Evolutionary conservation across 176 grass and related monocot genomes (phyloP), one percentile per base, ranked within the genome.

Genomic region (Canna indica): DNA sequence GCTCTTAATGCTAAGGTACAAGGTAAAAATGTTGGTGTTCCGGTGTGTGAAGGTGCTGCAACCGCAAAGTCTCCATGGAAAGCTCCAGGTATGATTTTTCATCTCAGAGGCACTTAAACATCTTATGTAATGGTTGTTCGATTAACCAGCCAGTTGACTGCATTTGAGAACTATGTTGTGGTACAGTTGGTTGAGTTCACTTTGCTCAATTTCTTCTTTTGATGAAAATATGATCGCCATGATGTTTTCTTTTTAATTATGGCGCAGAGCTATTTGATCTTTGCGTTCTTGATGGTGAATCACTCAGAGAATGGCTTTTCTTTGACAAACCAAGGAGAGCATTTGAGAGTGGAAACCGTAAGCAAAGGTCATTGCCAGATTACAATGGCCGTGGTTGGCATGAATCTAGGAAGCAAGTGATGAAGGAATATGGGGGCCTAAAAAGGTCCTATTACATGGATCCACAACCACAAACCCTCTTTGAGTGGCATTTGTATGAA

Each of bases 391-490:
- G 74, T 64, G 61, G 74, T 36, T 76, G 74, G 74, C 74, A 76
- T 76, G 74, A 76, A 76, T 76, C 74, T 36, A 76, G 74, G 32
- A 76, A 76, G 61, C 74, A 76, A 50, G 57, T 76, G 32, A 67
- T 76, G 74, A 76, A 76, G 45, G 74, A 76, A 28, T 76, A 36
- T 47, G 61, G 74, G 47, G 60, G 74, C 27, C 25, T 76, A n/a
- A 76, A 67, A 47, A 76, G 74, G 46, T 76, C 61, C 45, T 76
- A 76, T 61, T 76, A 76, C 62, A 67, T 76, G 74, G 74, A 76
- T 66, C 74, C 74, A 48, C 74, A 76, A 54, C 74, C 74, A 15
- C 74, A 66, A 42, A 54, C 5, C n/a, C 60, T 54, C 64, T 76
- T 52, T 38, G 74, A 76, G 74, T 76, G 74, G 61, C 74, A 76